Evolutionary conservation across 1,284 basidiomycete genomes (phyloP).

Genomic region (Cutaneotrichosporon mucoides): DNA sequence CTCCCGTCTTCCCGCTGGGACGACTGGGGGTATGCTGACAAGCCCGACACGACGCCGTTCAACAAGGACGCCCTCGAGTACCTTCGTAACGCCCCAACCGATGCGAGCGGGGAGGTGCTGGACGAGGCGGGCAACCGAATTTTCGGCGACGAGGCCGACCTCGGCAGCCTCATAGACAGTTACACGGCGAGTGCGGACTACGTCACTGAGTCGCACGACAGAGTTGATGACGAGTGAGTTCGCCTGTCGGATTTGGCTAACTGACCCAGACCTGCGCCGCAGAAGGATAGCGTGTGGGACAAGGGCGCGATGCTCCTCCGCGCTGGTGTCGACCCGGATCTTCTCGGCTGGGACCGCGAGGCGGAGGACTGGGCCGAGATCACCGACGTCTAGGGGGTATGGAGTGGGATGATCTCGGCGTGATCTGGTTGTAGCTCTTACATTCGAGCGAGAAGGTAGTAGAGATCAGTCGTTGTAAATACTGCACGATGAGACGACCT

Average conservation of each 20-base stretch:
- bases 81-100: constrained; percentile 16
- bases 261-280: neutral
- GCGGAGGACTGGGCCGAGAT: constrained; percentile 38
- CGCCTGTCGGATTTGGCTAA: neutral
- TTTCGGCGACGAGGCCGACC: constrained; percentile 7
- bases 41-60: neutral
- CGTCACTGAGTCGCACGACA: no score
- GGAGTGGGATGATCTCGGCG: no score
- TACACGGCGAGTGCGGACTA: no score
- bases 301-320: constrained; percentile 35
- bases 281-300: constrained; percentile 33
- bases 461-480: no score
- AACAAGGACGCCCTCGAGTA: constrained; percentile 18
- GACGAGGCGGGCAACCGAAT: constrained; percentile 31
- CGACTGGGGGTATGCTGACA: neutral
- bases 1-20: neutral
- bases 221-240: neutral
- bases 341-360: constrained; percentile 41
- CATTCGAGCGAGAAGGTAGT: no score
- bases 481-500: no score
- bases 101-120: constrained; percentile 29
- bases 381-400: constrained; percentile 4
- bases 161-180: neutral
- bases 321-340: constrained; percentile 38
- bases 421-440: no score